Conservation (phyloP, 1,284 basidiomycete species). For the Fomitopsis schrenkii region DNA sequence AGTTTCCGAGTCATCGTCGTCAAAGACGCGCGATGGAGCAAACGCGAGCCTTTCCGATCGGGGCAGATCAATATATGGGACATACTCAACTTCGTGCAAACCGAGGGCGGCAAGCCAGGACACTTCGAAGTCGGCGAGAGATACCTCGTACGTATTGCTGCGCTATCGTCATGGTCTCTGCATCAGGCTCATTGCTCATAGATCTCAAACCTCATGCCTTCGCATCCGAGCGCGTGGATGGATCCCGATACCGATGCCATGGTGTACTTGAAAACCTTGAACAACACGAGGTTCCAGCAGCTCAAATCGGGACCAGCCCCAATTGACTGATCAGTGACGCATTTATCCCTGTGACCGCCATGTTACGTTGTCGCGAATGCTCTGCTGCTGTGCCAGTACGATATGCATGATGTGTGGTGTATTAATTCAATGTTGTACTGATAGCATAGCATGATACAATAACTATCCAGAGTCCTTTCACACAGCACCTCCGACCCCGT, state of each 20-base stretch:
- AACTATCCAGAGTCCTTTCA: not conserved
- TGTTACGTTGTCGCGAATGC: not conserved
- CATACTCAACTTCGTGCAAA: conserved; percentile 47
- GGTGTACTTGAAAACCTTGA: conserved; percentile 24
- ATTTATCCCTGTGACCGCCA: not conserved
- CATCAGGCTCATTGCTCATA: conserved; percentile 4
- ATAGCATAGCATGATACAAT: not conserved
- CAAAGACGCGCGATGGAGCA: conserved; percentile 59
- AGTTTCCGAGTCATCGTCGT: conserved; percentile 79
- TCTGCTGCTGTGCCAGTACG: not conserved
- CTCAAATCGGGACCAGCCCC: conserved; percentile 3
- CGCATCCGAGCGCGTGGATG: conserved; percentile 26
- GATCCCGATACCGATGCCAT: conserved; percentile 17
- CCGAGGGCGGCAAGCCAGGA: conserved; percentile 49
- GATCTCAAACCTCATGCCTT: conserved; percentile 27
- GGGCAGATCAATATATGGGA: conserved; percentile 88
- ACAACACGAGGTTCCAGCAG: conserved; percentile 21
- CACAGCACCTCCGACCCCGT: conserved; percentile 48
- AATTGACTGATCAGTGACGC: not conserved
- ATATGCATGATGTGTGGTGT: not conserved
- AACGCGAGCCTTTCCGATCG: conserved; percentile 47
- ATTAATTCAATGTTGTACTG: conserved; percentile 3
- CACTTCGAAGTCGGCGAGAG: conserved; percentile 62
- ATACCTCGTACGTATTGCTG: conserved; percentile 55
- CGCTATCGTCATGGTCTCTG: not conserved